Base-by-base conservation (phyloP, 2,329 filamentous ascomycete species). In the Talaromyces sp. region DNA sequence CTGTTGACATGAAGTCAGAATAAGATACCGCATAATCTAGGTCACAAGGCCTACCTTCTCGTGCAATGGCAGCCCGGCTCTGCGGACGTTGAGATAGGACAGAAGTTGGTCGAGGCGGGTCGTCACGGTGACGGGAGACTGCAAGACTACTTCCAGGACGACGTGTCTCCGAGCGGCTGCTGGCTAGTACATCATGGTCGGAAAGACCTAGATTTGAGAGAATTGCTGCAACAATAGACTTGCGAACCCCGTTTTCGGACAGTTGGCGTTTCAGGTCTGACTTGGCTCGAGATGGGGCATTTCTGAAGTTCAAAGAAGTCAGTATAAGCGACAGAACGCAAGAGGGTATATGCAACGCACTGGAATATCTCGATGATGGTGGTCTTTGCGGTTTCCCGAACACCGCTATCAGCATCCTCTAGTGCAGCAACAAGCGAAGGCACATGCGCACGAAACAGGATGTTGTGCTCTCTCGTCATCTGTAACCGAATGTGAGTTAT, bases 241-340 rank as follows among this genome's bases (percentile, higher is more conserved):
- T 92, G 50, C 94, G 87, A 59, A 98, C 92, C 72, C 92, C 92
- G 76, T 91, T 90, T 72, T 87, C 88, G 74, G 90, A 89, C 66
- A 98, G 83, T 78, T 97, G 92, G 74, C 87, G 90, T 80, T 95
- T 95, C 39, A 98, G 81, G 73, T 97, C 93, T 1, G 90, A 90
- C 76, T 97, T 96, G 59, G 93, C 94, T 64, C 88, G 84, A 69
- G 90, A 89, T 16, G 93, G 90, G 0, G 92, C 93, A 72, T 87
- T 88, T 69, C 90, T 92, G 62, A 72, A 67, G 70, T 57, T 54
- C 60, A 45, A 24, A 19, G 24, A n/a, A 61, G 60, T 62, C 31
- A 49, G 59, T 52, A 37, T 33, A 64, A 22, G 50, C 43, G 52
- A 54, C 37, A 19, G 57, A 45, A 39, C 39, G 35, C 8, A 10